Evolutionary conservation across 2,329 filamentous ascomycete species (phyloP).

Genomic region (Beauveria sp.): DNA sequence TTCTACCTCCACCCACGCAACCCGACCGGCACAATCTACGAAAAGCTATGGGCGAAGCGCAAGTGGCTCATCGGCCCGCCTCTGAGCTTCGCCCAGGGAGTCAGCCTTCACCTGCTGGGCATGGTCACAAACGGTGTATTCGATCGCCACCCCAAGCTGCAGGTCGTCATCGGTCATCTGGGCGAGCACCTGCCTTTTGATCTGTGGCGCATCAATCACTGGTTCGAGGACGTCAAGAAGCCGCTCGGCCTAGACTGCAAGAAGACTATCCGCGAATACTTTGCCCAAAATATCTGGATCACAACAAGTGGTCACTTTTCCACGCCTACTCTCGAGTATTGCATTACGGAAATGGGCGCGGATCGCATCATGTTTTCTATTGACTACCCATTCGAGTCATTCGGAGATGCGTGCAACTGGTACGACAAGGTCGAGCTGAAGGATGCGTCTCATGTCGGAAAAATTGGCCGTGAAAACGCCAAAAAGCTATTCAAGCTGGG

Average conservation of each 20-base stretch:
- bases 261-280: constrained; percentile 44
- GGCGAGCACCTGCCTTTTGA: constrained; percentile 44
- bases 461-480: constrained; percentile 37
- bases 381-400: constrained; percentile 45
- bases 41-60: constrained; percentile 51
- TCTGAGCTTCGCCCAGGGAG: constrained; percentile 50
- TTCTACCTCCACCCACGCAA: constrained; percentile 57
- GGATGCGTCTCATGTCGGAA: constrained; percentile 24
- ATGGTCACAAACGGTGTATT: constrained; percentile 45
- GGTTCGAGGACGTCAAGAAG: constrained; percentile 50
- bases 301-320: constrained; percentile 51
- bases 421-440: constrained; percentile 31
- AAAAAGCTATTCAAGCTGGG: constrained; percentile 33
- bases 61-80: constrained; percentile 54
- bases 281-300: constrained; percentile 47
- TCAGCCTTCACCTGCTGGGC: constrained; percentile 48
- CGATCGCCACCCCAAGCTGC: constrained; percentile 37
- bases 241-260: constrained; percentile 39
- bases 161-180: constrained; percentile 40
- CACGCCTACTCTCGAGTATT: constrained; percentile 42
- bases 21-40: constrained; percentile 47
- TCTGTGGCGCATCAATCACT: constrained; percentile 43
- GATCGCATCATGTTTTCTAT: constrained; percentile 46
- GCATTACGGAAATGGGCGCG: constrained; percentile 38
- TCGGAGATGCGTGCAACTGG: constrained; percentile 34